A percentile compares a stretch with the other conserved stretches of the same genome.
Conservation (phyloP, 257 asterid species). For the Haberlea rhodopensis region DNA sequence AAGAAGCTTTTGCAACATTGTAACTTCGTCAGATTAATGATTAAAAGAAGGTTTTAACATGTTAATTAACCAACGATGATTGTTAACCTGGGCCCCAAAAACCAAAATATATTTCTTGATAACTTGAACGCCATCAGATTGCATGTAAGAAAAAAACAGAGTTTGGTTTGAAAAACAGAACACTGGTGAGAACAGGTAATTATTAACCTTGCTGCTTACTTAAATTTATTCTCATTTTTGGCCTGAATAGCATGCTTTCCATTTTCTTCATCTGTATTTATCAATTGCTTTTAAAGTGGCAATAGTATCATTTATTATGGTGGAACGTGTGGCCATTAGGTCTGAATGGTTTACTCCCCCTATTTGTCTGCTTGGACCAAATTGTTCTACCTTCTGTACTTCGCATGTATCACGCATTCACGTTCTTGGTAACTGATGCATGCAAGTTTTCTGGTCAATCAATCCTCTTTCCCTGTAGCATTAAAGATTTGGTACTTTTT, state of each 20-base stretch:
- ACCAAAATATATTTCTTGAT: not conserved
- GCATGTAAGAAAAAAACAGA: not conserved
- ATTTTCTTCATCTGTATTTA: too few species aligned
- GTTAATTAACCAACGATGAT: not conserved
- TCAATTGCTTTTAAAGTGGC: not conserved
- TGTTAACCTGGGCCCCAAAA: not conserved
- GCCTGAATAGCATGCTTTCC: too few species aligned
- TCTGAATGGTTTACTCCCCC: not conserved
- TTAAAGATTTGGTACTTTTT: conserved; percentile 24
- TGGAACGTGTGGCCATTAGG: not conserved
- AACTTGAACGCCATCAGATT: not conserved
- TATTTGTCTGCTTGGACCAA: too few species aligned
- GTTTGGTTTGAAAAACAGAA: not conserved
- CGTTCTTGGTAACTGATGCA: not conserved
- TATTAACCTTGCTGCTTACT: not conserved
- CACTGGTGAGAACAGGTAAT: not conserved
- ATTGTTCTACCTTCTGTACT: not conserved
- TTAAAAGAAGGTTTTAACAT: not conserved
- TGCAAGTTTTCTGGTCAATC: not conserved
- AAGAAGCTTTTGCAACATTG: not conserved
- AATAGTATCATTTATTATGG: not conserved
- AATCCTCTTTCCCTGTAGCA: conserved; percentile 5
- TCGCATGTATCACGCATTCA: not conserved
- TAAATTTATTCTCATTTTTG: too few species aligned
- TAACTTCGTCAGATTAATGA: not conserved